phyloP scores from a whole-genome alignment of 352 stramenopile species.

The Pythium diclinum region DNA sequence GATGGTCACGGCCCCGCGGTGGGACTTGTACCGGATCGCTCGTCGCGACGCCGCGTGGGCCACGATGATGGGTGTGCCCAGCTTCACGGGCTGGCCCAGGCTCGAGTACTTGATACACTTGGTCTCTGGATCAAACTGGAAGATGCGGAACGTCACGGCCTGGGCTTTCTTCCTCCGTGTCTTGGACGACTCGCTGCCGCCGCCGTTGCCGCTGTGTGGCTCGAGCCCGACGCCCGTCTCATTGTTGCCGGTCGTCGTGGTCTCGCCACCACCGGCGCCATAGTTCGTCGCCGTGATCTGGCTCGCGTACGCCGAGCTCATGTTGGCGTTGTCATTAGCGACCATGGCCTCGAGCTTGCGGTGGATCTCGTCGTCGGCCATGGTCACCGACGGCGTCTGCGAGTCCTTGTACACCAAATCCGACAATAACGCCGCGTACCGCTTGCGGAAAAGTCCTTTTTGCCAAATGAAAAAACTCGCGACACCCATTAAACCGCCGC shows the following conservation, averaged over 20 bases:
- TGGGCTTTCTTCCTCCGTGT: conserved; percentile 8
- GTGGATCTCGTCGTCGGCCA: conserved; percentile 11
- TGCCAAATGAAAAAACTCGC: conserved; percentile 70
- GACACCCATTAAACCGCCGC: conserved; percentile 57
- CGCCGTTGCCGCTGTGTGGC: neutral
- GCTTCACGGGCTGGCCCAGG: conserved; percentile 57
- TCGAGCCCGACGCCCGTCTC: neutral
- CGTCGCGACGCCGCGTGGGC: conserved; percentile 62
- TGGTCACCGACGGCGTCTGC: conserved; percentile 2
- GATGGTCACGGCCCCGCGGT: conserved; percentile 63
- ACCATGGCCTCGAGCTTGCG: conserved; percentile 17
- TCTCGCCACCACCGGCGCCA: neutral
- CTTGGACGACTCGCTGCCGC: conserved; percentile 13
- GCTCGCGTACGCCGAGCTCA: conserved; percentile 10
- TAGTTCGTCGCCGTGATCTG: neutral
- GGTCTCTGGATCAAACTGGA: conserved; percentile 54
- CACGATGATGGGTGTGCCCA: conserved; percentile 49
- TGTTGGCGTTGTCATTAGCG: neutral
- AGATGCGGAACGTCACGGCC: conserved; percentile 66
- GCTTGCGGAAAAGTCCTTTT: conserved; percentile 66
- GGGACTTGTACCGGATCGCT: conserved; percentile 57
- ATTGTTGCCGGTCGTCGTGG: neutral
- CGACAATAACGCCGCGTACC: conserved; percentile 66
- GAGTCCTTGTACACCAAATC: conserved; percentile 32
- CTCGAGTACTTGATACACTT: conserved; percentile 47